A percentile compares a stretch with the other conserved stretches of the same genome.
Evolutionary conservation across 2,329 filamentous ascomycete genomes (phyloP).

Genomic region (Fusarium sp.): DNA sequence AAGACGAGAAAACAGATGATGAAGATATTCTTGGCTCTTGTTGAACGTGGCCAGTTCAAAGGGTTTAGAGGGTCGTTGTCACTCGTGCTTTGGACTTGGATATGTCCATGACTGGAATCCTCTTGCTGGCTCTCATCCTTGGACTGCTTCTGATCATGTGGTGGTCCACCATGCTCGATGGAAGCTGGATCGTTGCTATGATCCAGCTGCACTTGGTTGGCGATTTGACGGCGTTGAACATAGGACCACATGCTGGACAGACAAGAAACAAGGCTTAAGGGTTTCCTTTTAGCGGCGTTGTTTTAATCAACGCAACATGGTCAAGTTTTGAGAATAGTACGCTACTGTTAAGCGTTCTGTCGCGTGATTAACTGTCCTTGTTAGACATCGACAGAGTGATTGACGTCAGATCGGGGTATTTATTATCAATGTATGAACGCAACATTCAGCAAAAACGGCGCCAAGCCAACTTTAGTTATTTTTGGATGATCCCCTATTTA

Average conservation of each 20-base stretch:
- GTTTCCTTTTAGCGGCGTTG: too few species aligned
- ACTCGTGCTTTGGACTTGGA: neutral
- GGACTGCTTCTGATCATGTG: too few species aligned
- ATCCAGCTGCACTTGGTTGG: neutral
- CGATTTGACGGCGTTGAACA: neutral
- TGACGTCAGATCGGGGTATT: neutral
- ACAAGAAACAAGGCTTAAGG: neutral
- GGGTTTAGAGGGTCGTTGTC: slow-evolving; percentile 54
- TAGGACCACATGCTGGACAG: neutral
- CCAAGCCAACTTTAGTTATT: neutral
- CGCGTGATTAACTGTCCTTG: neutral
- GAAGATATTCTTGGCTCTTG: slow-evolving; percentile 48
- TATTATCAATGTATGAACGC: neutral
- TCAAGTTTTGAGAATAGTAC: too few species aligned
- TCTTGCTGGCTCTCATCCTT: neutral
- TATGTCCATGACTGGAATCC: neutral
- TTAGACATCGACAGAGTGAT: neutral
- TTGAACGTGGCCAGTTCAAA: slow-evolving; percentile 51
- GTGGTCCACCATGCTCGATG: neutral
- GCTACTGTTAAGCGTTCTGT: neutral
- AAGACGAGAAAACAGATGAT: slow-evolving; percentile 54
- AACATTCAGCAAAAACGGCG: neutral
- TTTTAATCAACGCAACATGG: too few species aligned
- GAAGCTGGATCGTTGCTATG: slow-evolving; percentile 15
- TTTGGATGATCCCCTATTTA: neutral